Conservation (phyloP, 1,284 basidiomycete species). For the Ceratobasidium sp. region DNA sequence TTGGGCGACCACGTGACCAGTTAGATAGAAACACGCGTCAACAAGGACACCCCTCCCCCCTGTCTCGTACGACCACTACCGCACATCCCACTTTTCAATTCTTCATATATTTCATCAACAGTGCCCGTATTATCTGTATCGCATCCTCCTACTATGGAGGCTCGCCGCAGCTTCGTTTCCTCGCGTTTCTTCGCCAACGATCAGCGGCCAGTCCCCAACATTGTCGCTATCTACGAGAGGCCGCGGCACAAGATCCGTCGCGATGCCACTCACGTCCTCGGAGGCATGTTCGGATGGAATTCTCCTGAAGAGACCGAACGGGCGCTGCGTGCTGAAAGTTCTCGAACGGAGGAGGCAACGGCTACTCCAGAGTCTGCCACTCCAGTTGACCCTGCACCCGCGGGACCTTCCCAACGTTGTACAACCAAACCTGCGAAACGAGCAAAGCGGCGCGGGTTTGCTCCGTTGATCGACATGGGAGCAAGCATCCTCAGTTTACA, state of each 20-base stretch:
- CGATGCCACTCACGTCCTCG: constrained; percentile 32
- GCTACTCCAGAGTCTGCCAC: not conserved
- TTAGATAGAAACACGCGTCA: constrained; percentile 31
- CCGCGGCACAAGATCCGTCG: constrained; percentile 34
- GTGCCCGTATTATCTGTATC: not conserved
- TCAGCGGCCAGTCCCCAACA: constrained; percentile 33
- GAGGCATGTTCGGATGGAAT: constrained; percentile 39
- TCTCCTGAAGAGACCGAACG: constrained; percentile 11
- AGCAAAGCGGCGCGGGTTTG: constrained; percentile 11
- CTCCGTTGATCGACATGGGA: constrained; percentile 24
- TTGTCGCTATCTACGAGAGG: constrained; percentile 31
- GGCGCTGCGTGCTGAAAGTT: constrained; percentile 8
- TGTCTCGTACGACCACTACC: constrained; percentile 26
- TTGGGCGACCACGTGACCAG: constrained; percentile 8
- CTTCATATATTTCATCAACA: not conserved
- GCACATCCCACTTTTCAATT: not conserved
- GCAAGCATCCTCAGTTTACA: constrained; percentile 27
- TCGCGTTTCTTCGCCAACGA: constrained; percentile 32
- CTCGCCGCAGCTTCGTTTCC: constrained; percentile 25
- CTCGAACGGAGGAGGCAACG: constrained; percentile 22
- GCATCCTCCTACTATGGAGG: constrained; percentile 20
- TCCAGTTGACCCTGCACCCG: not conserved
- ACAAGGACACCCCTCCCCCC: constrained; percentile 9
- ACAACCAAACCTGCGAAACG: constrained; percentile 13
- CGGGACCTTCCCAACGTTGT: constrained; percentile 15